These are phyloP conservation scores for Paramecium biaurelia DNA, from an alignment of 73 alveolate genomes.

Conservation along the genomic window DNA sequence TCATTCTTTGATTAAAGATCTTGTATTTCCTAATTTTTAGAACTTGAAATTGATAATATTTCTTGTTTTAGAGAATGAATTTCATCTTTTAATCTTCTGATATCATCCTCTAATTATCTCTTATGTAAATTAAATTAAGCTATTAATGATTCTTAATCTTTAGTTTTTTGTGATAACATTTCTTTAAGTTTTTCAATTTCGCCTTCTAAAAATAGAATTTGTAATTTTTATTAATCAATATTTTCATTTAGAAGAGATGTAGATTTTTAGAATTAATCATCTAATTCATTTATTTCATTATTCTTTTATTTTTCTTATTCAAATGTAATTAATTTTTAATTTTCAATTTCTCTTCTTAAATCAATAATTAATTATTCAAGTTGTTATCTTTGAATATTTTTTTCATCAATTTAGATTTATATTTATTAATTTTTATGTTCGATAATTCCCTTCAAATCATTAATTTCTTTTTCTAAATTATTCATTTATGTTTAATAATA, in stretches of 20 bases:
- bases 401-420: constrained; percentile 5
- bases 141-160: constrained; percentile 21
- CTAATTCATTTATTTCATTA: constrained; percentile 21
- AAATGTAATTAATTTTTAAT: neutral
- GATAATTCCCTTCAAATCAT: constrained; percentile 15
- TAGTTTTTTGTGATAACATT: neutral
- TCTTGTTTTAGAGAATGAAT: constrained; percentile 32
- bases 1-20: constrained; percentile 18
- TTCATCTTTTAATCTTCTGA: constrained; percentile 46
- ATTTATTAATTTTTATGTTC: constrained; percentile 34
- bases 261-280: constrained; percentile 30
- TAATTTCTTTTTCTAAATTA: constrained; percentile 23
- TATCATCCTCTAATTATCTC: constrained; percentile 38
- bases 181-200: constrained; percentile 45
- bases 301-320: constrained; percentile 34
- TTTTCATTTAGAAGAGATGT: neutral
- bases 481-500: neutral
- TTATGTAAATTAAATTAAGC: constrained; percentile 3
- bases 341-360: constrained; percentile 49
- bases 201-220: constrained; percentile 28
- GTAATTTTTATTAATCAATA: neutral
- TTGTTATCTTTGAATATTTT: neutral
- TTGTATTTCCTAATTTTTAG: constrained; percentile 8
- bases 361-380: neutral
- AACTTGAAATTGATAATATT: neutral